These are phyloP conservation scores for Chrysoporthe austroafricana DNA, from an alignment of 2,329 filamentous ascomycete genomes.

Conservation along the genomic window DNA sequence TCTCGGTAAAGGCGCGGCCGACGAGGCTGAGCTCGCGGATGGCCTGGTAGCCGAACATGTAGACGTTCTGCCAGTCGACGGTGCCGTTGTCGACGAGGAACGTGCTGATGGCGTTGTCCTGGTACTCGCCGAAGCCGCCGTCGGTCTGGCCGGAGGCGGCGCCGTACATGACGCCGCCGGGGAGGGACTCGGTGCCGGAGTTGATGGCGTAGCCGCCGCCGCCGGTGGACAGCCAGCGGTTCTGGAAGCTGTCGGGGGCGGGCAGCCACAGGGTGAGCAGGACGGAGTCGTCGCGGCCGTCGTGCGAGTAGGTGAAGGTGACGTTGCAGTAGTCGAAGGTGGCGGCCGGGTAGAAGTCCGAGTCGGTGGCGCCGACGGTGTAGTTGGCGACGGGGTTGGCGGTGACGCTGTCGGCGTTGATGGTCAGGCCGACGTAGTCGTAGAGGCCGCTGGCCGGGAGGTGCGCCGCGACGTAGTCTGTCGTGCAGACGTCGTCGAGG, in stretches of 20 bases:
- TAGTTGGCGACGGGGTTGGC: slow-evolving; percentile 42
- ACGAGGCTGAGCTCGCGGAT: slow-evolving; percentile 56
- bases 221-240: slow-evolving; percentile 51
- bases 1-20: slow-evolving; percentile 47
- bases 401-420: slow-evolving; percentile 41
- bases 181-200: slow-evolving; percentile 37
- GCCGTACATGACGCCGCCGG: slow-evolving; percentile 49
- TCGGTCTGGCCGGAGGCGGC: slow-evolving; percentile 53
- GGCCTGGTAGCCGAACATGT: slow-evolving; percentile 56
- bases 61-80: slow-evolving; percentile 53
- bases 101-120: slow-evolving; percentile 41
- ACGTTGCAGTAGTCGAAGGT: slow-evolving; percentile 43
- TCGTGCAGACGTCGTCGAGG: slow-evolving; percentile 48
- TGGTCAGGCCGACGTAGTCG: slow-evolving; percentile 13
- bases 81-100: slow-evolving; percentile 52
- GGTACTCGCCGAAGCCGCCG: slow-evolving; percentile 53
- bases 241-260: slow-evolving; percentile 46
- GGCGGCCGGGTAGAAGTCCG: slow-evolving; percentile 32
- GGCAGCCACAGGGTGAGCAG: slow-evolving; percentile 44
- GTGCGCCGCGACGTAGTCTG: slow-evolving; percentile 45
- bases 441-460: slow-evolving; percentile 38
- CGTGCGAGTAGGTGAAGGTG: slow-evolving; percentile 41
- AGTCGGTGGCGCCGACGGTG: slow-evolving; percentile 34
- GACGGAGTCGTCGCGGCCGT: slow-evolving; percentile 37
- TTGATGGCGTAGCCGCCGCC: slow-evolving; percentile 52